These are phyloP conservation scores for Eutypa lata DNA, from an alignment of 2,329 filamentous ascomycete genomes.

Conservation along the genomic window DNA sequence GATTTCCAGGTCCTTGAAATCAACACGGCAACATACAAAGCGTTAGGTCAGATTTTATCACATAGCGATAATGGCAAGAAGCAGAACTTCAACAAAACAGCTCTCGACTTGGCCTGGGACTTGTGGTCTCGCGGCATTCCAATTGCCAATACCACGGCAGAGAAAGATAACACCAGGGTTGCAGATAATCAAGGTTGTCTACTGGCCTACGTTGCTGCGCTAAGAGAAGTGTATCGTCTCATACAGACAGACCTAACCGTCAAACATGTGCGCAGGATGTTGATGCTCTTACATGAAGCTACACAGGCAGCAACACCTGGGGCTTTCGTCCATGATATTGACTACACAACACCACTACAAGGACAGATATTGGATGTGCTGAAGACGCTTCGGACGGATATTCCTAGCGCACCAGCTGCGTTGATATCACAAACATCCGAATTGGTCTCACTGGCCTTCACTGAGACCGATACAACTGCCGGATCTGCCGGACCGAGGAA, in stretches of 20 bases:
- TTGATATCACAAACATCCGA: conserved; percentile 68
- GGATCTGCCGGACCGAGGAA: conserved; percentile 38
- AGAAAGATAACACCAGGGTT: conserved; percentile 42
- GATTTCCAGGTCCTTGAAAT: conserved; percentile 65
- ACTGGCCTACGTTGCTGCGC: conserved; percentile 76
- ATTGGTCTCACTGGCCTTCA: conserved; percentile 68
- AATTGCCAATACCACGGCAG: conserved; percentile 35
- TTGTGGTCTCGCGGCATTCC: conserved; percentile 69
- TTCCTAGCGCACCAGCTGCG: conserved; percentile 61
- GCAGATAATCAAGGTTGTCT: conserved; percentile 76
- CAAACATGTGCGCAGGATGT: conserved; percentile 63
- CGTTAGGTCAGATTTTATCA: conserved; percentile 61
- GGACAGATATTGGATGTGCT: conserved; percentile 65
- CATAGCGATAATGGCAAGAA: conserved; percentile 42
- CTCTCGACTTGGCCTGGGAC: conserved; percentile 63
- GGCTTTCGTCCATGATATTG: conserved; percentile 68
- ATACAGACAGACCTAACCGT: conserved; percentile 62
- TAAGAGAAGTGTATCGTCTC: conserved; percentile 76
- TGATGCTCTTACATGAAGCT: conserved; percentile 67
- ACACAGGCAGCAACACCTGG: conserved; percentile 67
- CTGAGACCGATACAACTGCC: conserved; percentile 30
- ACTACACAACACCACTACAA: conserved; percentile 72
- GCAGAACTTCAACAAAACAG: conserved; percentile 44
- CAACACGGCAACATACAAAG: conserved; percentile 68
- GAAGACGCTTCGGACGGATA: conserved; percentile 64